Evolutionary conservation across 2,329 filamentous ascomycete genomes (phyloP), one percentile per base, ranked within the genome.

Genomic region (Clonostachys rosea): DNA sequence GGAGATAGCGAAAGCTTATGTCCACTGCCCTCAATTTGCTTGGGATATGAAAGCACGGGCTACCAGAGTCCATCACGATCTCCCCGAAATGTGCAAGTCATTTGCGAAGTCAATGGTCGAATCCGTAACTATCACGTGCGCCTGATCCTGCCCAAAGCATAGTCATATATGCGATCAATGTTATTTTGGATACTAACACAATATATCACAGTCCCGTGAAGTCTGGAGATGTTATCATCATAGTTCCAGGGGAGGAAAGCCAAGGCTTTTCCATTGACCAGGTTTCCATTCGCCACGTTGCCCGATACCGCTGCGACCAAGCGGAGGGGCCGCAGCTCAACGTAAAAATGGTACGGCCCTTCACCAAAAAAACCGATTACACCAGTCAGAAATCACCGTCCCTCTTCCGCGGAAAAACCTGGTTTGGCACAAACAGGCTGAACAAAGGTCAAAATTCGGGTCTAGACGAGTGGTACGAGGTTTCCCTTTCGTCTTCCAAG

Each of bases 401-500:
- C 13, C 42, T 36, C 9, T 55, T 52, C 33, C 43, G 39, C 5
- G 53, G 54, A 1, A 44, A 18, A n/a, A 30, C 24, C 24, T 30
- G 24, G 24, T 30, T 30, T 30, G 24, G 24, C 24, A 10, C 24
- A 30, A 30, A 30, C 24, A 30, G 24, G 24, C 24, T 30, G 24
- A 30, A 30, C 24, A 30, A 30, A 9, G 24, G 24, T 30, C 24
- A 30, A 30, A 30, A 30, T 3, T 10, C 24, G 24, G 3, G 24
- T 8, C 6, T 30, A 6, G 24, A 30, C 24, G 24, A 56, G 10
- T 66, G 58, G 55, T 58, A 63, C 17, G 62, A 66, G 30, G 59
- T 59, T 1, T 49, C 49, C 1, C 48, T 67, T 17, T 52, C 55
- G 3, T 66, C 63, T 1, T 34, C 47, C 5, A 47, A 36, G 18